A percentile compares a stretch with the other conserved stretches of the same genome.
phyloP scores from a whole-genome alignment of 345 rosid species.

The Eucalyptus victrix region DNA sequence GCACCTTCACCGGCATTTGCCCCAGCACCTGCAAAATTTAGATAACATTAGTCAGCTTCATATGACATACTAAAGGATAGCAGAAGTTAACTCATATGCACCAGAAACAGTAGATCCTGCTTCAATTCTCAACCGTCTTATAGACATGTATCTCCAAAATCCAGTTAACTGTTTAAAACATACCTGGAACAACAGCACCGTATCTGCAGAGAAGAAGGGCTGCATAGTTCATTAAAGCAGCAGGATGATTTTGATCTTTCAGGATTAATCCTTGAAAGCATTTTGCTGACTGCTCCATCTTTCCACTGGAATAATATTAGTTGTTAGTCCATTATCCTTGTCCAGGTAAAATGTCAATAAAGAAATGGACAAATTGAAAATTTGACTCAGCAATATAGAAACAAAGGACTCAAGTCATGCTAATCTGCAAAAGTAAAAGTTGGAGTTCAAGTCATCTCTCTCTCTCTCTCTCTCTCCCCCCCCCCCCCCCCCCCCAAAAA shows the following conservation, averaged over 20 bases:
- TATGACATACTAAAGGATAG: background rate
- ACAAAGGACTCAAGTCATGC: background rate
- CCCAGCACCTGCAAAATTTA: conserved; percentile 60
- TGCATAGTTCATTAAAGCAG: conserved; percentile 78
- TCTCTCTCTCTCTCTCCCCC: too few relatives aligned
- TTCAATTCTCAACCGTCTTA: background rate
- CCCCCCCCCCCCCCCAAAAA: accelerated
- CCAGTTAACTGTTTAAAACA: background rate
- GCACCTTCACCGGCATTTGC: conserved; percentile 62
- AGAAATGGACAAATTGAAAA: background rate
- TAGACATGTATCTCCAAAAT: background rate
- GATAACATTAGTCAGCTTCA: background rate
- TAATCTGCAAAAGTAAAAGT: background rate
- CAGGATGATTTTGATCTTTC: conserved; percentile 92
- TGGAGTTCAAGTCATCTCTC: background rate
- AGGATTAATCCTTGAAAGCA: conserved; percentile 81
- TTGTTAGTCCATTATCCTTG: background rate
- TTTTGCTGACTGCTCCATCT: conserved; percentile 70
- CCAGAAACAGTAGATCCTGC: background rate
- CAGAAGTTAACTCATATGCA: background rate
- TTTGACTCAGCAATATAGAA: background rate
- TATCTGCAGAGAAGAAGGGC: conserved; percentile 70
- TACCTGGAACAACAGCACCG: conserved; percentile 80
- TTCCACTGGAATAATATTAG: conserved; percentile 44
- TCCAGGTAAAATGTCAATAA: background rate